These are phyloP conservation scores for Picocystis sp. DNA, from an alignment of 163 green algal species.

Conservation along the genomic window DNA sequence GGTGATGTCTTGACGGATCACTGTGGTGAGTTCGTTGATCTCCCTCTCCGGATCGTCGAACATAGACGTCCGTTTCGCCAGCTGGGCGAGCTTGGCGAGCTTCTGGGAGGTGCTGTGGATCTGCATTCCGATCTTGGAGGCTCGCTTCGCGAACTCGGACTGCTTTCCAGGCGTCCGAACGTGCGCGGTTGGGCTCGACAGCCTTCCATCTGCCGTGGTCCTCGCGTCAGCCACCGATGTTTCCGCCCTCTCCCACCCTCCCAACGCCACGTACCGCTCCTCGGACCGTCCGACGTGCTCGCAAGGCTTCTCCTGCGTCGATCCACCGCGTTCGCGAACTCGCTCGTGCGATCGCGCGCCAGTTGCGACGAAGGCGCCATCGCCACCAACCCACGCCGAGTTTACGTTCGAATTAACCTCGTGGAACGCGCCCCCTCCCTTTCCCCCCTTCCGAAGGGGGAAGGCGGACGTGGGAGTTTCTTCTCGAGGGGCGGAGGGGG, in stretches of 20 bases:
- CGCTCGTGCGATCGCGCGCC: neutral
- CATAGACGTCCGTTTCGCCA: constrained; percentile 87
- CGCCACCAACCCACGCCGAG: too few relatives aligned
- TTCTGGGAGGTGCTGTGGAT: constrained; percentile 85
- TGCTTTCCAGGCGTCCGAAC: constrained; percentile 15
- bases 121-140: constrained; percentile 63
- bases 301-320: too few relatives aligned
- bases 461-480: too few relatives aligned
- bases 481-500: too few relatives aligned
- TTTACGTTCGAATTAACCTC: too few relatives aligned
- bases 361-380: neutral
- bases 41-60: constrained; percentile 92
- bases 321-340: too few relatives aligned
- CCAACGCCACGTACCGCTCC: neutral
- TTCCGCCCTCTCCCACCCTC: neutral
- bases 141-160: constrained; percentile 65
- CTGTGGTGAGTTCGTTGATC: constrained; percentile 74
- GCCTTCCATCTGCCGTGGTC: neutral
- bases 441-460: too few relatives aligned
- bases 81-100: constrained; percentile 73
- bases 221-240: neutral
- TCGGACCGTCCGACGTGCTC: too few relatives aligned
- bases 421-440: too few relatives aligned
- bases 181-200: neutral
- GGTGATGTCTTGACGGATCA: constrained; percentile 78